These are phyloP conservation scores for Hyaloscypha hepaticicola DNA, from an alignment of 495 filamentous ascomycete species.

Conservation along the genomic window DNA sequence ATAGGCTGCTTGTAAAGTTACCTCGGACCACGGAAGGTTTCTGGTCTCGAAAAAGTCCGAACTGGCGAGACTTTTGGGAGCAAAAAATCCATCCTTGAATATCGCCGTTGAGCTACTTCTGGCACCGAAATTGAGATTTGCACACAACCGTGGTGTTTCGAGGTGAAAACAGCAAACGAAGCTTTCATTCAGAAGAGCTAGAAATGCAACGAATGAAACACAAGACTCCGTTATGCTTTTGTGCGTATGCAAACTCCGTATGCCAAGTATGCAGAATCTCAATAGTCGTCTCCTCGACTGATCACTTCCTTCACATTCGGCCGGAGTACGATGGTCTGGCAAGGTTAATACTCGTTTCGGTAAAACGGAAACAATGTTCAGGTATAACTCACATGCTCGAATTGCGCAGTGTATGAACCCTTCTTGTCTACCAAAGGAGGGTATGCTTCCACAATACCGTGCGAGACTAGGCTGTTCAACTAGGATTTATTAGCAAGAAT, in stretches of 20 bases:
- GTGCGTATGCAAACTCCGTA: not conserved
- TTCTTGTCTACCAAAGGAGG: constrained; percentile 89
- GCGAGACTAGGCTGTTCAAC: constrained; percentile 81
- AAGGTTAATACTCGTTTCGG: not conserved
- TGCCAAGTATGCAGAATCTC: constrained; percentile 24
- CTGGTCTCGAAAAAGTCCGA: too few relatives aligned
- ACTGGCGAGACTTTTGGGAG: not conserved
- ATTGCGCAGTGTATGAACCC: constrained; percentile 94
- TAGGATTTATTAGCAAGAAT: constrained; percentile 3
- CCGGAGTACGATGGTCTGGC: constrained; percentile 79
- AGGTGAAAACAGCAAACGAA: not conserved
- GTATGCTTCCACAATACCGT: constrained; percentile 86
- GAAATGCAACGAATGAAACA: not conserved
- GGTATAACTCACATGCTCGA: constrained; percentile 75
- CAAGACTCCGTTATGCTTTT: not conserved
- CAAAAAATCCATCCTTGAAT: not conserved
- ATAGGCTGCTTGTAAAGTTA: too few relatives aligned
- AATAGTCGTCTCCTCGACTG: constrained; percentile 90
- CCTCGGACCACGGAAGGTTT: too few relatives aligned
- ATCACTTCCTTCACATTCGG: constrained; percentile 92
- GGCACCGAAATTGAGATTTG: not conserved
- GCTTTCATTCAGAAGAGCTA: not conserved
- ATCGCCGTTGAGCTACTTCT: not conserved
- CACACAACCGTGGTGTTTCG: not conserved
- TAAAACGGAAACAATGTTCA: not conserved